Evolutionary conservation across 2,329 filamentous ascomycete species (phyloP).

Genomic region (Fusarium coicis): DNA sequence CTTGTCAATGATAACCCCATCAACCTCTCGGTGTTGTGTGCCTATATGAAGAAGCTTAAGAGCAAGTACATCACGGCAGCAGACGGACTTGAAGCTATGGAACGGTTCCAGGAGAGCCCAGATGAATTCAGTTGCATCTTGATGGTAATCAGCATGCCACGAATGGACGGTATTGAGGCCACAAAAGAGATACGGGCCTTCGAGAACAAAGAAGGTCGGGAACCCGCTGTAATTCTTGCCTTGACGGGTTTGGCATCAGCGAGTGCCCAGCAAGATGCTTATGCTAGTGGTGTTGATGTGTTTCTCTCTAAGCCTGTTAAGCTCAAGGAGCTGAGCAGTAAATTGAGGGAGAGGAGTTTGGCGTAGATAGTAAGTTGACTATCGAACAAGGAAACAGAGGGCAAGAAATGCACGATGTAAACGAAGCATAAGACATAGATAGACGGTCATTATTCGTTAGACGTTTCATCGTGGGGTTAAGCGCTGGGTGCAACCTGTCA

Average conservation of each 20-base stretch:
- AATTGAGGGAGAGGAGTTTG: slow-evolving; percentile 17
- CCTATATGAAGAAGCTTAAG: slow-evolving; percentile 49
- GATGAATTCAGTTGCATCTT: slow-evolving; percentile 48
- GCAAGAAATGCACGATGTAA: not conserved
- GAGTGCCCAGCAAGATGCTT: slow-evolving; percentile 62
- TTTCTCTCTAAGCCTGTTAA: slow-evolving; percentile 65
- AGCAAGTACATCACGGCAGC: slow-evolving; percentile 44
- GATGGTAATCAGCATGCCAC: slow-evolving; percentile 67
- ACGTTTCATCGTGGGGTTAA: not conserved
- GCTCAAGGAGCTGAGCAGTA: slow-evolving; percentile 51
- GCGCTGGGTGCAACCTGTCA: not conserved
- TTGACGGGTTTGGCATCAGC: slow-evolving; percentile 63
- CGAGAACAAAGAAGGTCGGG: slow-evolving; percentile 55
- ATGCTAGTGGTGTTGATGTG: slow-evolving; percentile 62
- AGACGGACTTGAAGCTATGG: slow-evolving; percentile 50
- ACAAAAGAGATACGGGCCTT: slow-evolving; percentile 60
- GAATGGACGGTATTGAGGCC: slow-evolving; percentile 63
- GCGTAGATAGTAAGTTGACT: not conserved
- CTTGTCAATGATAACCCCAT: slow-evolving; percentile 39
- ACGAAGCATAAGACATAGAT: slow-evolving; percentile 11
- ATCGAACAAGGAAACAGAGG: not conserved
- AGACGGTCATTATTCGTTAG: not conserved
- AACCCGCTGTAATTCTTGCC: slow-evolving; percentile 60
- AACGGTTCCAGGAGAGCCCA: slow-evolving; percentile 42
- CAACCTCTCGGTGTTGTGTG: slow-evolving; percentile 37